Evolutionary conservation across 169 alveolate genomes (phyloP), one percentile per base, ranked within the genome.

Genomic region (Plasmodium relictum): DNA sequence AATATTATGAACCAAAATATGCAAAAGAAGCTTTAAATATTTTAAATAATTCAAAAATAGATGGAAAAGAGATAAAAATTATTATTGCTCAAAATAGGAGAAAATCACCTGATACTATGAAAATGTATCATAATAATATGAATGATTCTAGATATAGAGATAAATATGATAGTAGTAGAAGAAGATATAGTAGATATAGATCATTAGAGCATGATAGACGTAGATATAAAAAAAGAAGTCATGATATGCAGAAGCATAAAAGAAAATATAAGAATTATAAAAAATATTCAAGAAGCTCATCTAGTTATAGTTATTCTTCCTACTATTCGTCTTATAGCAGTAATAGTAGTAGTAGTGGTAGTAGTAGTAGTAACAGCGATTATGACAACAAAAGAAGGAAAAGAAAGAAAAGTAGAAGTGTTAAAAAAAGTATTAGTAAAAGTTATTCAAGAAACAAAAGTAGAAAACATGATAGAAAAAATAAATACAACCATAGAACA

Each of bases 51-150:
- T 89, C 95, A 24, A 78, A 92, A 44, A 87, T 97, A 37, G 97
- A 96, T 88, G 99, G 99, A 20, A 95, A 92, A 73, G 95, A 94
- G 16, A 88, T 97, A 45, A 88, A 93, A 54, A 96, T 97, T 20
- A 96, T 95, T 73, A 88, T 95, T 73, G 99, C 99, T 12, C 98
- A 97, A 59, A 98, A 97, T 89, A 88, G 98, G 24, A 88, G 98
- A 73, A 97, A 97, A 78, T 95, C 98, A n/a, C 98, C 98, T 16
- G 94, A 94, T 52, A 93, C 96, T 9, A 96, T 96, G 98, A 89
- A 97, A 68, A 92, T 92, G 62, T 89, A 86, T 20, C 92, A 93
- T 62, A 26, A 86, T 45, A 44, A 52, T 54, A 68, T 58, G 10
- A 50, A 44, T 12, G 73, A 76, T 6, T 71, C 68, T 10, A 76